These are phyloP conservation scores for Colletotrichum coccodes DNA, from an alignment of 2,329 filamentous ascomycete species.

Conservation along the genomic window DNA sequence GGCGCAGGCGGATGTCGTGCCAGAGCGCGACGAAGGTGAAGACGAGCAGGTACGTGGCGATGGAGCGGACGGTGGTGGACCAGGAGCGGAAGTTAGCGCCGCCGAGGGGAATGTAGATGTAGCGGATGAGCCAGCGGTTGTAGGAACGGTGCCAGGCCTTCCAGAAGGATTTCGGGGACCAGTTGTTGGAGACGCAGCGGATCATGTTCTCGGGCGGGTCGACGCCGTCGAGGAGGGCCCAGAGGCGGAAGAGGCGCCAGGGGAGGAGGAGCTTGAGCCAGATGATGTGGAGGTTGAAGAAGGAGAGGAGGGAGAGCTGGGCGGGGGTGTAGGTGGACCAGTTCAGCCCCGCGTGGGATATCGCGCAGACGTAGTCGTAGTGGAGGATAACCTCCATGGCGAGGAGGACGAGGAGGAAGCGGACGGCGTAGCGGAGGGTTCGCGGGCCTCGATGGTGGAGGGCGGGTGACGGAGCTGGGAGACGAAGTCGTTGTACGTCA, in stretches of 20 bases:
- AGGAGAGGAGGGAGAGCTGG: constrained; percentile 90
- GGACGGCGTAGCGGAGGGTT: constrained; percentile 83
- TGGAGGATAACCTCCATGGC: constrained; percentile 93
- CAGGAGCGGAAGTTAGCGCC: constrained; percentile 66
- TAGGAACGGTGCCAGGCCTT: constrained; percentile 94
- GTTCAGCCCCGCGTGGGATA: constrained; percentile 80
- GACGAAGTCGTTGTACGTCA: constrained; percentile 99
- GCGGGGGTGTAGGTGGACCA: constrained; percentile 88
- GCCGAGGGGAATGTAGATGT: constrained; percentile 92
- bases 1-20: constrained; percentile 93
- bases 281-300: constrained; percentile 96
- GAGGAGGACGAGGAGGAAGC: constrained; percentile 82
- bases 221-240: constrained; percentile 88
- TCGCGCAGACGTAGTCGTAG: constrained; percentile 93
- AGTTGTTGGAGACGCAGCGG: constrained; percentile 95
- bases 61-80: constrained; percentile 62
- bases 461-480: constrained; percentile 82
- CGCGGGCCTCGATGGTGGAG: constrained; percentile 76
- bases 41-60: constrained; percentile 82
- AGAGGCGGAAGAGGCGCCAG: constrained; percentile 99
- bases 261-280: constrained; percentile 97
- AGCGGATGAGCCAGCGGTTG: constrained; percentile 94
- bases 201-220: constrained; percentile 99
- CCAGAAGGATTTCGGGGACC: constrained; percentile 92
- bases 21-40: constrained; percentile 98